Base-by-base conservation (phyloP, 177 flowering plant species). In the Vitis hybrid region DNA sequence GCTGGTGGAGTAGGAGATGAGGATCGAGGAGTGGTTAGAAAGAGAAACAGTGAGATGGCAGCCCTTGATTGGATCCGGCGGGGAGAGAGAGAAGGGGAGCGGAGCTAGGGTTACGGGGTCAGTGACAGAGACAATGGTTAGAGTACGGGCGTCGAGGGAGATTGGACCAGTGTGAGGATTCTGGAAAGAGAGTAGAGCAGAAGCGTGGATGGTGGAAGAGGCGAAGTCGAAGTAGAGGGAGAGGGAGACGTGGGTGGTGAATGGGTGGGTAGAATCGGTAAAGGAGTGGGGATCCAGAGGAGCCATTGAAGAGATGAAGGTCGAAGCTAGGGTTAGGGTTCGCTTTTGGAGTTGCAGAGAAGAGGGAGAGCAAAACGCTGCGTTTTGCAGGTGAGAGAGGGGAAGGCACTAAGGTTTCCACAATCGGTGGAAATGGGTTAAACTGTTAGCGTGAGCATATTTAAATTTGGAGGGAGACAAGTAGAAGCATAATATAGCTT, bases 271-370 rank as follows among this genome's bases (percentile, higher is more conserved):
- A 13, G 99, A 90, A 62, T 91, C 95, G 6, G 97, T 82, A 91
- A 59, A 89, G 10, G 98, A 94, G 81, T 94, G 99, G 2, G 98
- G 99, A 55, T 94, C 99, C 11, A 94, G 32, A 1, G 91, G 88
- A 2, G 94, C 92, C 97, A 89, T 91, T 77, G 72, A 1, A 7
- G 64, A n/a, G 30, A 17, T 4, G 51, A 13, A 19, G 32, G 48
- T 3, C 12, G 30, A 48, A 68, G 70, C 30, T 26, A 26, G 19
- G 45, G 19, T 12, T 17, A 45, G 32, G 60, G 13, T 54, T 60
- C 8, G 58, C 71, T 51, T 69, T 65, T 60, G 65, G 76, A 67
- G n/a, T 51, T 65, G 12, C 21, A 2, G 68, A 13, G 52, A 23
- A 48, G 17, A 5, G 66, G 21, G 59, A 7, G 17, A 49, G 0